Evolutionary conservation across 352 stramenopile genomes (phyloP), one percentile per base, ranked within the genome.

Genomic region (Globisporangium iwayamae): DNA sequence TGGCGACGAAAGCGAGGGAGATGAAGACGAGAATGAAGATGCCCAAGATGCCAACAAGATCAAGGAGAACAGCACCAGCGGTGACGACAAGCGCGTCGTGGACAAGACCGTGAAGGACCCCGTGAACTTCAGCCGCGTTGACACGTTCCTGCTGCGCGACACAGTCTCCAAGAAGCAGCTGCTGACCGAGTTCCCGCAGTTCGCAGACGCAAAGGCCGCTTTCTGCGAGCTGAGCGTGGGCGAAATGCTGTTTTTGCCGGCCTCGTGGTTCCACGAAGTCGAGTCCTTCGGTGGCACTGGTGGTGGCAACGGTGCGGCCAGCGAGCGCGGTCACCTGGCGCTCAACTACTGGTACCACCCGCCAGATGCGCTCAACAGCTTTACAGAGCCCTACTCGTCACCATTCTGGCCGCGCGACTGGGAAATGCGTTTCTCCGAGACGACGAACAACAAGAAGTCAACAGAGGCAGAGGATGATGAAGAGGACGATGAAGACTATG

Each of bases 181-280:
- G n/a, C n/a, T 74, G 22, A 38, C 39, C 0, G 70, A 92, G 50
- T 94, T 89, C 61, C 83, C 83, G 5, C 68, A 69, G 2, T 94
- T 94, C 45, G 59, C 50, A 16, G 39, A 78, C 28, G 83, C 82
- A 14, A 90, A 83, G 39, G 73, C 67, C 11, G 81, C 82, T 2
- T 87, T 85, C 48, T 91, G 83, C 55, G 79, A 97, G 45, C 62
- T 99, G 25, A 66, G 85, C 39, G 89, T 79, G 20, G 96, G 96
- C n/a, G 82, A 99, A 52, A 98, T 98, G 76, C 75, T 99, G 13
- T 99, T 98, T 65, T 78, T 99, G 22, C 97, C 97, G 41, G 95
- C 96, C 14, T 97, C 92, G 9, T 99, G 96, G 96, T 99, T 99
- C 72, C 97, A 99, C 71, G 93, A 98, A 66, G 97, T 99, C 10